Evolutionary conservation across 225 moss, liverwort and hornwort genomes (phyloP).

Genomic region (Asterella californica): DNA sequence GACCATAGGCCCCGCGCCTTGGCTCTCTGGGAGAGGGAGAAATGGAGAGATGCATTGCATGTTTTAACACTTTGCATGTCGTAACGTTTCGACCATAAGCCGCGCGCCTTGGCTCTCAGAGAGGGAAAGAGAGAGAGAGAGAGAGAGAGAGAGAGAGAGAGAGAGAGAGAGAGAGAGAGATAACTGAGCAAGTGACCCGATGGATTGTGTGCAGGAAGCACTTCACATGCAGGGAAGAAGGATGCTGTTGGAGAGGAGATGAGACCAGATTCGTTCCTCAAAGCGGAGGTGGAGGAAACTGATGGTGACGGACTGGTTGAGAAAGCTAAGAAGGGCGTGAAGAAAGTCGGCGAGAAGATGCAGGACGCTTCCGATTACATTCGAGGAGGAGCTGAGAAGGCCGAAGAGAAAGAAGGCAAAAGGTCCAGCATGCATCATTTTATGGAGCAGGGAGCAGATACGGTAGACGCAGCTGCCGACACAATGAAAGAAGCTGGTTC

Average conservation of each 20-base stretch:
- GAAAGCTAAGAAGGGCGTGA: constrained; percentile 15
- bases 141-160: no score
- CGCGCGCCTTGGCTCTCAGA: no score
- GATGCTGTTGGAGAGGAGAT: constrained; percentile 22
- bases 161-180: no score
- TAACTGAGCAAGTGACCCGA: not conserved
- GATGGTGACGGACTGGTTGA: constrained; percentile 4
- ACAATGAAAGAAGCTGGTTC: not conserved
- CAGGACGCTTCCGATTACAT: constrained; percentile 4
- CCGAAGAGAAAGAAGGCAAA: not conserved
- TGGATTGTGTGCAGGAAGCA: not conserved
- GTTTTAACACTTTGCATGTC: no score
- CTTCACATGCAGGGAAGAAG: not conserved
- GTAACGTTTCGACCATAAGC: no score
- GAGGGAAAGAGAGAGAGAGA: no score
- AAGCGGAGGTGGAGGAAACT: not conserved
- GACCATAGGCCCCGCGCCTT: no score
- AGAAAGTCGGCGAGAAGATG: constrained; percentile 17
- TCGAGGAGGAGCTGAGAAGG: not conserved
- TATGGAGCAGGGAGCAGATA: not conserved
- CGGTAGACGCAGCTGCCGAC: not conserved
- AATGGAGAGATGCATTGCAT: no score
- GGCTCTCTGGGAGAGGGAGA: no score
- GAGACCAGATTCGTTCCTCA: constrained; percentile 14
- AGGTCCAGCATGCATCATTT: not conserved